Conservation (phyloP, 306 rosid species). For the Citrullus mucosospermus region DNA sequence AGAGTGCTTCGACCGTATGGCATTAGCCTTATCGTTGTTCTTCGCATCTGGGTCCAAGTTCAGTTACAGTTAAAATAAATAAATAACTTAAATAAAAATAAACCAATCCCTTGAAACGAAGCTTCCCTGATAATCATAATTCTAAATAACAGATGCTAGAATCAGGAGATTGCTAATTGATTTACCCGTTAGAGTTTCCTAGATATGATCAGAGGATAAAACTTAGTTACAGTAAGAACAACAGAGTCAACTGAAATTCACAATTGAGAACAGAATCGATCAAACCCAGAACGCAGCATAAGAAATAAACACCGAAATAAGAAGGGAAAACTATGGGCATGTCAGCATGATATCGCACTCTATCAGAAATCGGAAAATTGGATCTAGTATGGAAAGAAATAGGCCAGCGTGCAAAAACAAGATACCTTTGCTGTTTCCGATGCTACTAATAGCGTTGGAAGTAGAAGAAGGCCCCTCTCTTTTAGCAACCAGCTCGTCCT, state of each 20-base stretch:
- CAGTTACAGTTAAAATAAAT: neutral
- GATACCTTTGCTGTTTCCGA: conserved; percentile 52
- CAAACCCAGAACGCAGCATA: neutral
- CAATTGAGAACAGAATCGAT: neutral
- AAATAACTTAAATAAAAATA: neutral
- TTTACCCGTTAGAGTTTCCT: neutral
- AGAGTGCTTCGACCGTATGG: conserved; percentile 77
- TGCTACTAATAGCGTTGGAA: conserved; percentile 21
- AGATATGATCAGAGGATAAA: neutral
- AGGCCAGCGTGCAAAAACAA: neutral
- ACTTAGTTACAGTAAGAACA: neutral
- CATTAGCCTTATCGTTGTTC: conserved; percentile 74
- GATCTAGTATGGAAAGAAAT: neutral
- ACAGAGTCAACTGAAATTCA: neutral
- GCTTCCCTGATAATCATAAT: neutral
- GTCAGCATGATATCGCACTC: neutral
- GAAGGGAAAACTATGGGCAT: neutral
- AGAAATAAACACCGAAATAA: neutral
- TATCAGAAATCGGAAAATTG: conserved; percentile 5
- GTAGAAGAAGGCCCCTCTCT: conserved; percentile 70
- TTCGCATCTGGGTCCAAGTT: conserved; percentile 44
- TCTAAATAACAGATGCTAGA: neutral
- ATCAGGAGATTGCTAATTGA: neutral
- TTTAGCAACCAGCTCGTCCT: conserved; percentile 52
- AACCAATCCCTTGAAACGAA: neutral